phyloP scores from a whole-genome alignment of 805 yeast genomes.

The Priceomyces haplophilus region DNA sequence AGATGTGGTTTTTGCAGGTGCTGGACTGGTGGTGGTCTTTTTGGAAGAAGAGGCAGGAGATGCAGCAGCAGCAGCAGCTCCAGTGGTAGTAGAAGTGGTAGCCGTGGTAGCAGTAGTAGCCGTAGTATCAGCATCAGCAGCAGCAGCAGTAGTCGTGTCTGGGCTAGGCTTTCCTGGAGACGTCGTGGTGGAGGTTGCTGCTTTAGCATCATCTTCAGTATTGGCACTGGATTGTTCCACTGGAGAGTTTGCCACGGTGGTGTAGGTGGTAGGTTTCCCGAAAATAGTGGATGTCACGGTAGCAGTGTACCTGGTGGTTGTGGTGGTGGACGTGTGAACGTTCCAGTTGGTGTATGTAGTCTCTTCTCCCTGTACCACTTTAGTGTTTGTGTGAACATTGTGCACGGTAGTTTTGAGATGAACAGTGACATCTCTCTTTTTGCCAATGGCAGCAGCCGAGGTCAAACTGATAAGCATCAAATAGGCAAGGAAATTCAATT shows the following conservation, averaged over 20 bases:
- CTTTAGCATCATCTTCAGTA: conserved; percentile 4
- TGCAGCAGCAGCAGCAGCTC: conserved; percentile 7
- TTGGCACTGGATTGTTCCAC: conserved; percentile 4
- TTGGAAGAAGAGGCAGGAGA: conserved; percentile 7
- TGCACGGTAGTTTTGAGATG: conserved; percentile 35
- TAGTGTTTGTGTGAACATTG: conserved; percentile 30
- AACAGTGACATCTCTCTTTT: conserved; percentile 26
- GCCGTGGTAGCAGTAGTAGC: conserved; percentile 11
- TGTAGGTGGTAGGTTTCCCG: conserved; percentile 35
- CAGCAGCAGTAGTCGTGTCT: conserved; percentile 7
- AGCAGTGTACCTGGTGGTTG: conserved; percentile 41
- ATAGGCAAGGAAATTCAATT: background rate
- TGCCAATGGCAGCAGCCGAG: conserved; percentile 12
- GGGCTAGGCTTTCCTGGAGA: conserved; percentile 11
- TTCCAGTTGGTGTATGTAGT: conserved; percentile 27
- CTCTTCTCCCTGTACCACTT: conserved; percentile 29
- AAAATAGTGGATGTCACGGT: conserved; percentile 42
- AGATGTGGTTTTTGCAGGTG: conserved; percentile 1
- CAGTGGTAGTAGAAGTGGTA: conserved; percentile 11
- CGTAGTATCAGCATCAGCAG: conserved; percentile 8
- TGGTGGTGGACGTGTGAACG: conserved; percentile 31
- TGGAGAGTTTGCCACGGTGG: conserved; percentile 35
- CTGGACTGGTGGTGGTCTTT: conserved; percentile 3
- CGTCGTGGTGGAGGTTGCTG: conserved; percentile 8
- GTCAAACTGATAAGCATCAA: conserved; percentile 1